These are phyloP conservation scores for Falciphora oryzae DNA, from an alignment of 2,329 filamentous ascomycete species.

Conservation along the genomic window DNA sequence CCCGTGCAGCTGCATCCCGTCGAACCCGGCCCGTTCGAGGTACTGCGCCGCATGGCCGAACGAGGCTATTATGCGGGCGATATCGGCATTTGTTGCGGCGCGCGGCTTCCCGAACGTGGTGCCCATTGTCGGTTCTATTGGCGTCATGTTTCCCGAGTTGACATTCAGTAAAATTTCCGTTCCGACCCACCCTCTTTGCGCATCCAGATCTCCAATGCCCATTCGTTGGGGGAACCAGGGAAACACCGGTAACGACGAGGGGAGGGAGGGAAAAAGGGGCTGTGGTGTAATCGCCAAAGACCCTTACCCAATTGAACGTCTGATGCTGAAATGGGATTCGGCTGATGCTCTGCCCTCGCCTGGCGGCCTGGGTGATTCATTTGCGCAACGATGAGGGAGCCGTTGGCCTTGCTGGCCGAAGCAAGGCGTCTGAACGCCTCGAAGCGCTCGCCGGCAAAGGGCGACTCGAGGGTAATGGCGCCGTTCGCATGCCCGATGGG, in stretches of 20 bases:
- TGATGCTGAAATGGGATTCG: slow-evolving; percentile 23
- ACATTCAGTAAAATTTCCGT: too few relatives aligned
- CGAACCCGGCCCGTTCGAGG: slow-evolving; percentile 55
- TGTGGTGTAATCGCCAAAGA: slow-evolving; percentile 16
- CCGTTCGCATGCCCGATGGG: slow-evolving; percentile 21
- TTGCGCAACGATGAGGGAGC: slow-evolving; percentile 55
- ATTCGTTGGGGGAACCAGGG: too few relatives aligned
- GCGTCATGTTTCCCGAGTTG: too few relatives aligned
- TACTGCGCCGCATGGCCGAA: slow-evolving; percentile 59
- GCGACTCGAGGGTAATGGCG: neutral
- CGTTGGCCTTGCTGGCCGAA: slow-evolving; percentile 47
- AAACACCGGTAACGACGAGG: too few relatives aligned
- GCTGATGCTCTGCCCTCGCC: slow-evolving; percentile 25
- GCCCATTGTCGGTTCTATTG: slow-evolving; percentile 16
- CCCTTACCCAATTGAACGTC: slow-evolving; percentile 6
- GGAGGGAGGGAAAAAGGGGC: too few relatives aligned
- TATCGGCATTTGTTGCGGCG: slow-evolving; percentile 47
- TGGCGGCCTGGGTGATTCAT: slow-evolving; percentile 59
- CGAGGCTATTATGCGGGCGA: slow-evolving; percentile 47
- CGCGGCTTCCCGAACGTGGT: slow-evolving; percentile 40
- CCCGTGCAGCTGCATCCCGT: slow-evolving; percentile 45
- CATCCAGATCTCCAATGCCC: too few relatives aligned
- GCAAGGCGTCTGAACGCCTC: slow-evolving; percentile 55
- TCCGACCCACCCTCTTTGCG: too few relatives aligned
- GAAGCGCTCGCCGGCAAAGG: slow-evolving; percentile 36